Evolutionary conservation across 2,329 filamentous ascomycete genomes (phyloP).

Genomic region (Orbilia oligospora): DNA sequence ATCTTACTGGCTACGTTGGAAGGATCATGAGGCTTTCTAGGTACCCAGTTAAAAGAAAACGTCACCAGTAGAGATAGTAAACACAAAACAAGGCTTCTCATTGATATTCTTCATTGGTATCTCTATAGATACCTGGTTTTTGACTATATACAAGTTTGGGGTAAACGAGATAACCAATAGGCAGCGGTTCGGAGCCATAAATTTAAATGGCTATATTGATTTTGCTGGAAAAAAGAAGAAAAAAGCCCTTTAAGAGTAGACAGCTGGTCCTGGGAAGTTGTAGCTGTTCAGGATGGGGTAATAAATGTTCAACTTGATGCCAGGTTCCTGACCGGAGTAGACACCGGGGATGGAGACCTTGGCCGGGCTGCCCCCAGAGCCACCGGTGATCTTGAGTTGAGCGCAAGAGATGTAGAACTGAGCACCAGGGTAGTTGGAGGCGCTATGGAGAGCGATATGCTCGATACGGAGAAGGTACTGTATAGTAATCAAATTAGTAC

Average conservation of each 20-base stretch:
- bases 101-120: slow-evolving; percentile 12
- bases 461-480: slow-evolving; percentile 67
- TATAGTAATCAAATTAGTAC: slow-evolving; percentile 21
- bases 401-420: slow-evolving; percentile 68
- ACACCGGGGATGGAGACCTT: slow-evolving; percentile 68
- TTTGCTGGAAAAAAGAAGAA: not conserved
- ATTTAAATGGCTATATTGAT: not conserved
- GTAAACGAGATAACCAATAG: slow-evolving; percentile 1
- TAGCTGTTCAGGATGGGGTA: slow-evolving; percentile 61
- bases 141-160: slow-evolving; percentile 18
- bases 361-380: slow-evolving; percentile 66
- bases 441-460: slow-evolving; percentile 67
- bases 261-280: slow-evolving; percentile 61
- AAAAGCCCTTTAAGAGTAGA: slow-evolving; percentile 54
- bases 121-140: not conserved
- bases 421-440: slow-evolving; percentile 65
- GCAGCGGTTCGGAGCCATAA: not conserved
- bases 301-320: slow-evolving; percentile 63
- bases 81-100: not conserved
- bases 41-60: not conserved
- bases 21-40: slow-evolving; percentile 9
- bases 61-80: not conserved
- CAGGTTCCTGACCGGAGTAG: slow-evolving; percentile 63
- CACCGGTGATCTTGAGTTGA: slow-evolving; percentile 68
- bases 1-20: not conserved